Evolutionary conservation across 2,329 filamentous ascomycete genomes (phyloP), one percentile per base, ranked within the genome.

Genomic region (Aulographum hederae): DNA sequence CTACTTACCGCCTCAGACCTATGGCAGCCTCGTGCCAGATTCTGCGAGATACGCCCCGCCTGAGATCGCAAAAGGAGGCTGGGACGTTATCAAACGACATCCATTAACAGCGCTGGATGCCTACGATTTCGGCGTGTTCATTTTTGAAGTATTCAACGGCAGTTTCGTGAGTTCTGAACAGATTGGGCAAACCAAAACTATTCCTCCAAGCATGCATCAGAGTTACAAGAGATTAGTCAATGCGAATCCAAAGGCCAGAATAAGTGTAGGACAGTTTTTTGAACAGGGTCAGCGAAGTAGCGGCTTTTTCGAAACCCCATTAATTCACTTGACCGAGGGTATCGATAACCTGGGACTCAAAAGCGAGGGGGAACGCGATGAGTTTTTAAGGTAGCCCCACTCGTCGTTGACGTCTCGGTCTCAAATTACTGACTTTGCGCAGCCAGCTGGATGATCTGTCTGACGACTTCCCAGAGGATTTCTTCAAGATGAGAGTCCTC

Each of bases 381-480:
- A 73, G 30, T 86, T 98, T 41, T 60, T 98, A 6, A 72, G 73
- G 76, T 71, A 51, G 37, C 57, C 50, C 28, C 11, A 28, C 17
- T 32, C 1, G n/a, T n/a, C n/a, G n/a, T n/a, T n/a, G n/a, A n/a
- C 11, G 28, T 8, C n/a, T 26, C n/a, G n/a, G 31, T 15, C 42
- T 10, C 4, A 5, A 13, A 39, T 13, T 30, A 12, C 16, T 26
- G 19, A 17, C 35, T 2, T 18, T n/a, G 23, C 26, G 42, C 38
- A 67, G 62, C 41, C 81, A 92, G 45, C 67, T 98, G 4, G 82
- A 92, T 41, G 67, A 78, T 37, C 65, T 94, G 4, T 78, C 82
- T 0, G 82, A 94, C 41, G 85, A 98, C 51, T 94, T 95, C 38
- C 89, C 89, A 0, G 86, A 94, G 47, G 89, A 95, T 37, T 98